phyloP scores from a whole-genome alignment of 306 rosid genomes.

The Casuarina equisetifolia region DNA sequence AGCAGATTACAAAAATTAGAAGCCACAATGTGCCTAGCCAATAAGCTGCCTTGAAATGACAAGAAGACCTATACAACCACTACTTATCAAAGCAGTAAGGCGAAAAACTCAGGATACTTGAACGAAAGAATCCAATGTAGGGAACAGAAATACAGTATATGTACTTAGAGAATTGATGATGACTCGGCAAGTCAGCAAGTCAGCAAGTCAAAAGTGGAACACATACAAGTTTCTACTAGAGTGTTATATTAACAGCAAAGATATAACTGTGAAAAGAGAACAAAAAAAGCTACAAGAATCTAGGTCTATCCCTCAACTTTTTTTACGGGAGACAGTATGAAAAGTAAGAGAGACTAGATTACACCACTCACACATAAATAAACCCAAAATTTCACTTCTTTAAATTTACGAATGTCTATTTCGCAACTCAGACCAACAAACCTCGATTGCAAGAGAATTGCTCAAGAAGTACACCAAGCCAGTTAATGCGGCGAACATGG shows the following conservation, averaged over 20 bases:
- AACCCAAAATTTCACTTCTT: background rate
- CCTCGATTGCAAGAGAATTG: slow-evolving; percentile 90
- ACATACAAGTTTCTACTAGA: background rate
- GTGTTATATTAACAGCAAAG: background rate
- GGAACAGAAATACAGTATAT: background rate
- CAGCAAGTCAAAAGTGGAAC: background rate
- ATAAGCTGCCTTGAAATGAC: background rate
- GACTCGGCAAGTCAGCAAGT: background rate
- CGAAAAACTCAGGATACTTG: background rate
- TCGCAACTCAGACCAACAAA: slow-evolving; percentile 27
- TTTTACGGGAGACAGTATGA: background rate
- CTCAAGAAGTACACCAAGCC: slow-evolving; percentile 95
- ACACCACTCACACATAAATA: background rate
- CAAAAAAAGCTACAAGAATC: background rate
- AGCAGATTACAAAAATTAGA: no score
- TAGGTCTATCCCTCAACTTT: background rate
- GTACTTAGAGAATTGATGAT: background rate
- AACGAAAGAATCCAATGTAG: background rate
- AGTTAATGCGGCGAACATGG: slow-evolving; percentile 95
- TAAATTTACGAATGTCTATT: background rate
- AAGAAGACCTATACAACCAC: background rate
- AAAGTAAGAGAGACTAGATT: background rate
- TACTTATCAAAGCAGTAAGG: background rate
- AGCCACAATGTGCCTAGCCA: no score
- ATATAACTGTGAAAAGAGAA: no score